Percentiles rank a stretch among this genome's conserved stretches.
phyloP scores from a whole-genome alignment of 768 basidiomycete species.

The Hortiboletus flavorubellus region DNA sequence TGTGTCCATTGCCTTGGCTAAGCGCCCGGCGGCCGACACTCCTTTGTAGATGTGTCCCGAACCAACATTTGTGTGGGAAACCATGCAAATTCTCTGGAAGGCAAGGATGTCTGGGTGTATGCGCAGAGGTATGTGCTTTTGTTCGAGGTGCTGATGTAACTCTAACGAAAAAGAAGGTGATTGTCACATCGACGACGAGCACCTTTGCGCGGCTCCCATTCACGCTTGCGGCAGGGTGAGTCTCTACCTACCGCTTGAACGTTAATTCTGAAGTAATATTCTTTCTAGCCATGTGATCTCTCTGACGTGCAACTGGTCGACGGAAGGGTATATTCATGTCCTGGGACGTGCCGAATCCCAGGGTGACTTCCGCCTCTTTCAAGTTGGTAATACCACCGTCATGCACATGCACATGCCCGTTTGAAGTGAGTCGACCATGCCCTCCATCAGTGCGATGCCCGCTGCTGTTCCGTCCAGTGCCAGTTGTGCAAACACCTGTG shows the following conservation, averaged over 20 bases:
- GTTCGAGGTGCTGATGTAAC: neutral
- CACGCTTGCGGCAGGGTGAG: constrained; percentile 56
- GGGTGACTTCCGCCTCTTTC: constrained; percentile 30
- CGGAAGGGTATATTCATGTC: constrained; percentile 38
- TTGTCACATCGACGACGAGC: constrained; percentile 47
- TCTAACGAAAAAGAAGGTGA: constrained; percentile 36
- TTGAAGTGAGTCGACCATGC: constrained; percentile 44
- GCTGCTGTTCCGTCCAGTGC: constrained; percentile 52
- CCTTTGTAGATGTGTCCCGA: constrained; percentile 45
- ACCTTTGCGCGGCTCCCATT: constrained; percentile 48
- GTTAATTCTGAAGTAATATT: neutral
- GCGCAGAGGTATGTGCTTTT: constrained; percentile 42
- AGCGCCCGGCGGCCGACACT: neutral
- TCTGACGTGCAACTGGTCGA: constrained; percentile 27
- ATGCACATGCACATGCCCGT: neutral
- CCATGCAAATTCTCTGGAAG: constrained; percentile 44
- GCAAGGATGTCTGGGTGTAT: constrained; percentile 49
- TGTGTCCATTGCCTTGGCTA: constrained; percentile 1
- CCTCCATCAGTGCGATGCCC: constrained; percentile 47
- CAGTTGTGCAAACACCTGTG: constrained; percentile 56
- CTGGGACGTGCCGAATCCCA: constrained; percentile 39
- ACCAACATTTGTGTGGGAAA: constrained; percentile 53
- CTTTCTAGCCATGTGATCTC: constrained; percentile 42
- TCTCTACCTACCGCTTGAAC: too few relatives aligned
- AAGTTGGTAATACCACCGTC: neutral